Base-by-base conservation (phyloP, 169 alveolate species). In the Cryptosporidium sp. region DNA sequence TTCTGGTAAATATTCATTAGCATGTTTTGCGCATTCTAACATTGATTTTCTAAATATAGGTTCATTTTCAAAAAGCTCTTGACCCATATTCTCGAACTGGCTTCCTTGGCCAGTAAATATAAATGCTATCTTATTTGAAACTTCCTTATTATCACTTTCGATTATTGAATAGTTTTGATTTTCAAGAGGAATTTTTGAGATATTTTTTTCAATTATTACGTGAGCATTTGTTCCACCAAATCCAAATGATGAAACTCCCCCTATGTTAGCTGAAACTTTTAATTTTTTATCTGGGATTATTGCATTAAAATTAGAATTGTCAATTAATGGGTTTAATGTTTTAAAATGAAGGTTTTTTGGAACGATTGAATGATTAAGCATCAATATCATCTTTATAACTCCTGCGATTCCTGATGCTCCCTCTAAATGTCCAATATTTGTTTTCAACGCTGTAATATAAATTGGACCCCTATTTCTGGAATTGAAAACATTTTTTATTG, bases 401-500 rank as follows among this genome's bases (percentile, higher is more conserved):
- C 91, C 91, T 42, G 69, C 86, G 8, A 85, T 21, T 33, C 91
- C 91, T 9, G 91, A 85, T 8, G 91, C 91, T 42, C 91, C 91
- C 29, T 92, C 95, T n/a, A 92, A 86, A 75, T 92, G 95, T 18
- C 95, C 95, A 45, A 87, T 80, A 72, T 92, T 91, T 52, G 91
- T 92, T 69, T 92, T 89, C 29, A 85, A 91, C 6, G 94, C 85
- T 16, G 92, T 92, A 35, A 92, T 48, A 51, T 72, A 70, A 3
- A 92, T 72, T 0, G 93, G 93, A 18, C 70, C 14, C 12, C 84
- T 62, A 9, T 73, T 62, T 44, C 67, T 62, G 8, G 42, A 37
- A 21, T 68, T 48, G 29, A 80, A 80, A 42, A 80, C 68, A 44
- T 48, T 80, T 45, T 62, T 80, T 42, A 80, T 62, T 60, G 89